Percentiles rank a stretch among this genome's conserved stretches.
phyloP scores from a whole-genome alignment of 1,139 yeast genomes.

The Saccharomyces hybrid region DNA sequence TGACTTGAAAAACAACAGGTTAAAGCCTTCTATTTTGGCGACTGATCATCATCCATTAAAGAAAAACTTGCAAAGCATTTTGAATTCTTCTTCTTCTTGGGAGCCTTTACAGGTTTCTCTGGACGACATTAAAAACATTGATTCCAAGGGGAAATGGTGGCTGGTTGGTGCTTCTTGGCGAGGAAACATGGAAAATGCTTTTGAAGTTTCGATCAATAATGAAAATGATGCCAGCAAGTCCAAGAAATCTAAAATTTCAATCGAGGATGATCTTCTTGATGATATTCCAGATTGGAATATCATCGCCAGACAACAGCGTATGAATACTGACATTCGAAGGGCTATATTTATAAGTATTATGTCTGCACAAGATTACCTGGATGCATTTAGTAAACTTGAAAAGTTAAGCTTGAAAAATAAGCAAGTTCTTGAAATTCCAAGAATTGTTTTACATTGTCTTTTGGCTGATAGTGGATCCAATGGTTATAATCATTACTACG shows the following conservation, averaged over 20 bases:
- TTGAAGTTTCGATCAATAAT: conserved; percentile 21
- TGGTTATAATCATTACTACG: conserved; percentile 85
- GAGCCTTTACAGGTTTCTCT: conserved; percentile 84
- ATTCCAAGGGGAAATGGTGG: conserved; percentile 96
- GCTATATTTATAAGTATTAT: conserved; percentile 89
- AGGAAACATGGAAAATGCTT: conserved; percentile 40
- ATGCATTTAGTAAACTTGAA: conserved; percentile 76
- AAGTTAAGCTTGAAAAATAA: conserved; percentile 69
- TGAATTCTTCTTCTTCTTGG: conserved; percentile 38
- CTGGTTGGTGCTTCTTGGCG: conserved; percentile 96
- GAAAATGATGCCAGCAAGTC: conserved; percentile 16
- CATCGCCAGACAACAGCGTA: conserved; percentile 75
- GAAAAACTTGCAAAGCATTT: conserved; percentile 48
- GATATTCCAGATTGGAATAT: conserved; percentile 81
- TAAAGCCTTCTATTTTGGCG: conserved; percentile 38
- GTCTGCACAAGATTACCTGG: conserved; percentile 91
- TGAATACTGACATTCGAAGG: conserved; percentile 92
- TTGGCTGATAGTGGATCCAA: conserved; percentile 52
- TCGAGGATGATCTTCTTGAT: conserved; percentile 48
- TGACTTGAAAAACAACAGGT: conserved; percentile 78
- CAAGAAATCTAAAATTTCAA: conserved; percentile 25
- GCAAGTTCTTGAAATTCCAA: conserved; percentile 86
- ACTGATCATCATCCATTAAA: conserved; percentile 41
- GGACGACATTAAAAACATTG: conserved; percentile 71
- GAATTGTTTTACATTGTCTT: conserved; percentile 78